Evolutionary conservation across 1,139 yeast species (phyloP).

Genomic region (Blastobotrys proliferans): DNA sequence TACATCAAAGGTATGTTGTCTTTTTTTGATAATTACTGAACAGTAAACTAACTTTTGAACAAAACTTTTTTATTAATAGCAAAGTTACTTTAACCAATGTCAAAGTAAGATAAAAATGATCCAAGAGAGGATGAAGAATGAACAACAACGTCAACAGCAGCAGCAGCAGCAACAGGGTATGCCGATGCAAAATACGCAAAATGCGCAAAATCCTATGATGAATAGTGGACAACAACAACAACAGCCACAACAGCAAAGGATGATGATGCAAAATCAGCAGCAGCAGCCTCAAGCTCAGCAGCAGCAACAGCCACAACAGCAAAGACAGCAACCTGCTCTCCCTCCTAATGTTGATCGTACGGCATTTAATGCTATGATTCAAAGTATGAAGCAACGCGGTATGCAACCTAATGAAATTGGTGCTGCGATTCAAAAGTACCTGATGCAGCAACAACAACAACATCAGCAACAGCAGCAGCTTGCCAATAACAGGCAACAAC

Average conservation of each 20-base stretch:
- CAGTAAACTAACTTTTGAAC: neutral
- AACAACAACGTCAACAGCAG: conserved; percentile 16
- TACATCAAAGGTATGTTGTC: conserved; percentile 26
- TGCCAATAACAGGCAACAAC: neutral
- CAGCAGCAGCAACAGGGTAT: conserved; percentile 16
- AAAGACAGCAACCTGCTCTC: neutral
- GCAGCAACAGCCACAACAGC: neutral
- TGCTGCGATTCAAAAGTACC: neutral
- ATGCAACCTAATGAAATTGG: conserved; percentile 9
- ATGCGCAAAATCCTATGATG: neutral
- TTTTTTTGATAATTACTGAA: neutral
- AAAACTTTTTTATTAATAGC: conserved; percentile 14
- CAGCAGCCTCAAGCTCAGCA: conserved; percentile 1
- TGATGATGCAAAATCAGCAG: conserved; percentile 8
- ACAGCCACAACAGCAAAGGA: conserved; percentile 20
- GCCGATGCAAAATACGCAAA: neutral
- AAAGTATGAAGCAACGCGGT: conserved; percentile 7
- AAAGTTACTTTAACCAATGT: conserved; percentile 15
- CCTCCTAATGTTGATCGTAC: neutral
- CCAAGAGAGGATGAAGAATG: conserved; percentile 23
- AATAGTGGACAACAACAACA: conserved; percentile 7
- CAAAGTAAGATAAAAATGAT: conserved; percentile 24
- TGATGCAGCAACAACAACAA: conserved; percentile 1
- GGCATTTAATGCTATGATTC: conserved; percentile 7
- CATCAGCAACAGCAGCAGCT: neutral